A percentile compares a stretch with the other conserved stretches of the same genome.
Evolutionary conservation across 257 asterid genomes (phyloP).

Genomic region (Haberlea rhodopensis): DNA sequence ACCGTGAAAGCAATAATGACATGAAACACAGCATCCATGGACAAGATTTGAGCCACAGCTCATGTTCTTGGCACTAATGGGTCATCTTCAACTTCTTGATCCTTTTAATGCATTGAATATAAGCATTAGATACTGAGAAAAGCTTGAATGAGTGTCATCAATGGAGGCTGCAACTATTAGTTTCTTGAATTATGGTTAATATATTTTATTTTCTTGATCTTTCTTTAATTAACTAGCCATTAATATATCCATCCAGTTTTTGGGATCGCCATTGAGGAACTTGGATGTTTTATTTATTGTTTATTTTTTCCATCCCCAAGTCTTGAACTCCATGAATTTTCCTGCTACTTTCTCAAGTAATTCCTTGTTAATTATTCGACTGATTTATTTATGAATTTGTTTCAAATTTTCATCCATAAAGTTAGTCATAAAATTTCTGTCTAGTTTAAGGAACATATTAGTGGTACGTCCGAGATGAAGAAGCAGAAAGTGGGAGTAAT

Average conservation of each 20-base stretch:
- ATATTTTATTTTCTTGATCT: conserved; percentile 4
- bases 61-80: conserved; percentile 24
- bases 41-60: conserved; percentile 31
- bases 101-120: conserved; percentile 11
- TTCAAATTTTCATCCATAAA: conserved; percentile 1
- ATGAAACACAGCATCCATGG: conserved; percentile 29
- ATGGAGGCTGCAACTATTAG: too few relatives aligned
- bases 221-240: conserved; percentile 21
- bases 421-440: conserved; percentile 2
- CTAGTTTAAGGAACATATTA: neutral
- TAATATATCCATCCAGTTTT: too few relatives aligned
- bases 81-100: conserved; percentile 27
- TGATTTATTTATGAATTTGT: too few relatives aligned
- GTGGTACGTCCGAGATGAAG: conserved; percentile 47
- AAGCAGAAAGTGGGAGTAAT: conserved; percentile 46
- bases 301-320: neutral
- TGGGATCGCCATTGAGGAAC: too few relatives aligned
- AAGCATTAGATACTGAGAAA: conserved; percentile 8
- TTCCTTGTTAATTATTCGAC: too few relatives aligned
- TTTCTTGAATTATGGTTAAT: neutral
- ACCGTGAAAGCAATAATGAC: conserved; percentile 30
- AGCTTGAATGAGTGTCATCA: too few relatives aligned
- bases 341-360: too few relatives aligned
- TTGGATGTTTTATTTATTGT: too few relatives aligned
- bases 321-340: neutral